Base-by-base conservation (phyloP, 2,329 filamentous ascomycete genomes). In the Cercospora beticola region DNA sequence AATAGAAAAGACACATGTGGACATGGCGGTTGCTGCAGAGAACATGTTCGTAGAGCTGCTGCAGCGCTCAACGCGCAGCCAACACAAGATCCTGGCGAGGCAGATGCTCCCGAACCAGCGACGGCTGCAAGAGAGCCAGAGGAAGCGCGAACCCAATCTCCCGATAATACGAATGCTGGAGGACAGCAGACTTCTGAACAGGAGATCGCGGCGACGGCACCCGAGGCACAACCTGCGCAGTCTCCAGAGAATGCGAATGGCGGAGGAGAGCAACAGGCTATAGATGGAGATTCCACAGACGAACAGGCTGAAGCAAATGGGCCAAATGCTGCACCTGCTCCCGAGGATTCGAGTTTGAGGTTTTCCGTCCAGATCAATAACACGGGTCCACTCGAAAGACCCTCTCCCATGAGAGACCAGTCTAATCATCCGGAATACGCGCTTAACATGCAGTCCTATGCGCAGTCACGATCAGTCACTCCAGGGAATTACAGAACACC, bases 311-410 rank as follows among this genome's bases (percentile, higher is more conserved):
- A 12, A 31, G 30, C 9, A 31, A 12, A 12, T 31, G 33, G 8
- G 33, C 33, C 3, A 14, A 3, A 36, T 36, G 36, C 36, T 40
- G 36, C 36, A 40, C 1, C 36, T n/a, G 1, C 36, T 40, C 31
- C 3, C 1, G 31, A 5, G 0, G 4, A 14, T 5, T 4, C 31
- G 2, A 2, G 12, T 36, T 3, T 5, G 3, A 1, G 31, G 31
- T 5, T 14, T 5, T 12, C 12, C 4, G 36, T 40, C 2, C 36
- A n/a, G 43, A 4, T 21, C n/a, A 1, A 21, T 21, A 2, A 49
- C 43, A 21, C 43, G 18, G n/a, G n/a, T 3, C 43, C n/a, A 4
- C 10, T 52, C 0, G 49, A 28, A 3, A 23, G 49, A 54, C 21
- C 5, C 1, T 23, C 2, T 14, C 49, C 49, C 2, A 54, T 3